Evolutionary conservation across 495 filamentous ascomycete genomes (phyloP), one percentile per base, ranked within the genome.

Genomic region (Penicillium mononematosum): DNA sequence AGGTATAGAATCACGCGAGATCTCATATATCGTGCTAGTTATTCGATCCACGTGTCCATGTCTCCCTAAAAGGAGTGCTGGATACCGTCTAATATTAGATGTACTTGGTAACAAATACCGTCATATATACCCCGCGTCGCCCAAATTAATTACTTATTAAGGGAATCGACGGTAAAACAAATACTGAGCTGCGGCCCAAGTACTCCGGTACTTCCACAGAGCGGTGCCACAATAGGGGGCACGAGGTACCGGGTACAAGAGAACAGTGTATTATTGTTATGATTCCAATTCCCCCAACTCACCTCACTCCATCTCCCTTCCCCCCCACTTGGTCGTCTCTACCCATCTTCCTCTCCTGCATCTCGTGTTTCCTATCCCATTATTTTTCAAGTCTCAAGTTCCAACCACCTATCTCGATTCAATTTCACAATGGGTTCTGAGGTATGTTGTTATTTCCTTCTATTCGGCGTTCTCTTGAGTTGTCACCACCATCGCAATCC

Each of bases 401-500:
- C 17, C 38, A 50, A 51, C 46, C 22, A 49, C 53, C 49, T 32
- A 17, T 52, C 58, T 32, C 53, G 31, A 61, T 58, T 43, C 42
- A 44, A 61, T 53, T 59, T 61, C 58, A 75, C 47, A 58, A 78
- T 78, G 76, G 73, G 70, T 75, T 73, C 74, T 75, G 76, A 78
- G 73, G 76, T 78, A 76, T 59, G 76, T 77, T 61, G 47, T 57
- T 62, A 11, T 63, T 61, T 58, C 77, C 71, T 59, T 76, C 70
- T 56, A 75, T 75, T 55, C 48, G 47, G 67, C 45, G 65, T 71
- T 64, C 72, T 75, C 74, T 65, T 63, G 56, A 50, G 50, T 55
- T 52, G 66, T 68, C 63, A 68, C 62, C 65, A 60, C 65, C 65
- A 68, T 66, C 62, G 65, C 62, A 66, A 62, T 65, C 62, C 61